Evolutionary conservation across 1,284 basidiomycete genomes (phyloP).

Genomic region (Trametes sp.): DNA sequence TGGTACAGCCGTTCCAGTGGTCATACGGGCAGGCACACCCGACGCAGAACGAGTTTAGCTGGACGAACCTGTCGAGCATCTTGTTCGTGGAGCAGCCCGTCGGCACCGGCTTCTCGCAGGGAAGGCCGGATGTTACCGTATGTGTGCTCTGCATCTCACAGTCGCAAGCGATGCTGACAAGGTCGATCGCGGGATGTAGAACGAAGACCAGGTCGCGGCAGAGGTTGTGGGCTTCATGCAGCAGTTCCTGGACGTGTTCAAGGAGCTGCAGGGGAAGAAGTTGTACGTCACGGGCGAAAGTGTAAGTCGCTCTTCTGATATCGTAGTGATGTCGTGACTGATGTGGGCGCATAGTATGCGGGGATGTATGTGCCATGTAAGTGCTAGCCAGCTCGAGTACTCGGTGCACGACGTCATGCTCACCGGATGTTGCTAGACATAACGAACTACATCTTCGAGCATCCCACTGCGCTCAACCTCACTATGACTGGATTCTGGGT

Average conservation of each 20-base stretch:
- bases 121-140: conserved; percentile 69
- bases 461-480: conserved; percentile 61
- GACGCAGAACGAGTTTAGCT: conserved; percentile 75
- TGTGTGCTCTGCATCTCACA: conserved; percentile 11
- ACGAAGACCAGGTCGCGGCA: conserved; percentile 71
- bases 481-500: conserved; percentile 77
- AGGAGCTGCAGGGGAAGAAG: conserved; percentile 74
- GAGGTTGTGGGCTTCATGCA: conserved; percentile 74
- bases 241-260: conserved; percentile 79
- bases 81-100: conserved; percentile 88
- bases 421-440: conserved; percentile 55
- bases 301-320: conserved; percentile 49
- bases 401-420: background rate
- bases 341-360: conserved; percentile 52
- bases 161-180: background rate
- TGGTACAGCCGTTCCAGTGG: conserved; percentile 70
- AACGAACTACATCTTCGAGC: conserved; percentile 73
- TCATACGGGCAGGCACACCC: conserved; percentile 69
- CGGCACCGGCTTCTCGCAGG: conserved; percentile 83
- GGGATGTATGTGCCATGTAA: conserved; percentile 67
- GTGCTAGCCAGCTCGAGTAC: conserved; percentile 21
- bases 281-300: conserved; percentile 76
- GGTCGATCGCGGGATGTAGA: conserved; percentile 42
- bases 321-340: background rate
- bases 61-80: conserved; percentile 83